Base-by-base conservation (phyloP, 306 rosid species). In the Vachellia pachyceras region DNA sequence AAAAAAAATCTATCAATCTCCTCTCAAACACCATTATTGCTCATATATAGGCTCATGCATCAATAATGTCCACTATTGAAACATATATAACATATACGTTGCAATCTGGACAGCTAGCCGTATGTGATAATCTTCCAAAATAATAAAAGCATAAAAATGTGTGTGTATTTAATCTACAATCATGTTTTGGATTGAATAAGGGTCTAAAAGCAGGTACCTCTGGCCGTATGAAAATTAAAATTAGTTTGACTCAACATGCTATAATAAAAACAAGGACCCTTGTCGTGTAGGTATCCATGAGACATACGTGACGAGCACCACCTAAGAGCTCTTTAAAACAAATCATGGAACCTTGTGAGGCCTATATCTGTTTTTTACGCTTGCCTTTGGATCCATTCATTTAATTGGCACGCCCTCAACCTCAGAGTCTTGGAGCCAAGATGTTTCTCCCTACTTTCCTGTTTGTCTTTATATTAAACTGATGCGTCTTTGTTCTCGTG, bases 281-380 rank as follows among this genome's bases (percentile, higher is more conserved):
- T 69, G 85, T 87, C 77, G 79, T 77, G 77, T 78, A 79, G 61
- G 80, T 82, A 72, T 78, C 87, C 91, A 87, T 87, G 85, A 80
- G n/a, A n/a, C n/a, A n/a, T n/a, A n/a, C n/a, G n/a, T n/a, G n/a
- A n/a, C n/a, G n/a, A n/a, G 79, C 91, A 91, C 93, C 88, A 91
- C 93, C 92, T 75, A 91, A 86, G 90, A 69, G 68, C 68, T 72
- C 72, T 75, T 84, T 45, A 83, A 41, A 29, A 75, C 86, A 85
- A 69, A 77, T 86, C 90, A 87, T 84, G 69, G 86, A 78, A 81
- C 76, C 85, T 79, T 87, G 88, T 87, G 94, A 78, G 92, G 95
- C 87, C 81, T 67, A 60, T 83, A 86, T 92, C 87, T 49, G n/a
- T 61, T 69, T 58, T 72, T 82, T 63, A 70, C 66, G 47, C 17